Evolutionary conservation across 345 rosid genomes (phyloP).

Genomic region (Trapa bicornis): DNA sequence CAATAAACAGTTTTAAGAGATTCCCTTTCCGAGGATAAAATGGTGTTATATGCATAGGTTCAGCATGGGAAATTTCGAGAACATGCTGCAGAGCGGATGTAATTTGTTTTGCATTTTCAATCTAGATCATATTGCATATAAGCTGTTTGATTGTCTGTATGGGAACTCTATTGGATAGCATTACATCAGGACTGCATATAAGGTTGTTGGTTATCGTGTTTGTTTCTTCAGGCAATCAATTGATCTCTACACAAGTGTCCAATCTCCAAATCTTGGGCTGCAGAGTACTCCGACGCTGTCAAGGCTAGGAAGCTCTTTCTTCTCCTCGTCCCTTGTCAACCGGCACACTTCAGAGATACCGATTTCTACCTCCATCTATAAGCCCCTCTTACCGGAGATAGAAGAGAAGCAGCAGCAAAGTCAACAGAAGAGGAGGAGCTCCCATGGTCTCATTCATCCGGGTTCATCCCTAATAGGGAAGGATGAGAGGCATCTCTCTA

Average conservation of each 20-base stretch:
- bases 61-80: too few relatives aligned
- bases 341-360: conserved; percentile 51
- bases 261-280: conserved; percentile 56
- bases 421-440: conserved; percentile 23
- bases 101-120: not conserved
- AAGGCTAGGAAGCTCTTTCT: conserved; percentile 56
- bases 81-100: too few relatives aligned
- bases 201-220: not conserved
- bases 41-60: too few relatives aligned
- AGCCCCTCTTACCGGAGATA: conserved; percentile 38
- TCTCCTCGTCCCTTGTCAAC: conserved; percentile 41
- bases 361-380: conserved; percentile 20
- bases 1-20: too few relatives aligned
- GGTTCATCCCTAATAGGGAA: conserved; percentile 22
- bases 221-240: conserved; percentile 59
- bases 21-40: too few relatives aligned
- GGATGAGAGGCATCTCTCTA: conserved; percentile 21
- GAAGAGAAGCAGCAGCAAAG: conserved; percentile 21
- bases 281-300: conserved; percentile 47
- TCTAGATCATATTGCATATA: not conserved
- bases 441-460: conserved; percentile 15
- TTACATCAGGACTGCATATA: not conserved
- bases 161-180: not conserved
- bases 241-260: conserved; percentile 68
- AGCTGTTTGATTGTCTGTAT: not conserved